phyloP scores from a whole-genome alignment of 1,139 yeast genomes.

The Pichia inconspicua region DNA sequence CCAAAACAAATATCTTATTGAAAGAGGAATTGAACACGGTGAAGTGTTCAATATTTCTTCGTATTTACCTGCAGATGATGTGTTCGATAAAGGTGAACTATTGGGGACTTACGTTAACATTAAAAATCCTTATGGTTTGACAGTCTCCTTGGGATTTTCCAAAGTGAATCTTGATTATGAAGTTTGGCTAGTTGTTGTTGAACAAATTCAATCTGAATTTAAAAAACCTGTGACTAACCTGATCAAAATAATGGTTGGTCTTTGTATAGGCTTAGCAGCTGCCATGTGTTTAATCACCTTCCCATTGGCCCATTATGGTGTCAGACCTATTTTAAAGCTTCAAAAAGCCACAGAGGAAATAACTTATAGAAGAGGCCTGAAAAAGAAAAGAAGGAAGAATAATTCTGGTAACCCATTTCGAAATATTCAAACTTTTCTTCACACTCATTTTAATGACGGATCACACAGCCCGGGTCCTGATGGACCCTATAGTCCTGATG shows the following conservation, averaged over 20 bases:
- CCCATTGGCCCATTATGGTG: conserved; percentile 79
- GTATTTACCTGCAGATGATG: conserved; percentile 21
- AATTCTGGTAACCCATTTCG: conserved; percentile 2
- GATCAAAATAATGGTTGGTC: conserved; percentile 66
- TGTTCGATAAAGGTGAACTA: conserved; percentile 12
- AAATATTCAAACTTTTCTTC: not conserved
- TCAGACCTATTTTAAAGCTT: conserved; percentile 71
- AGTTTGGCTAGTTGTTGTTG: conserved; percentile 74
- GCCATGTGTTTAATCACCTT: conserved; percentile 69
- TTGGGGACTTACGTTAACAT: conserved; percentile 48
- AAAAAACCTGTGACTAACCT: conserved; percentile 56
- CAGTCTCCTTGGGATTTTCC: conserved; percentile 68
- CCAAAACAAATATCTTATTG: conserved; percentile 1
- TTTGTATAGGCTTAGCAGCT: conserved; percentile 72
- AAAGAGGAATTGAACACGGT: not conserved
- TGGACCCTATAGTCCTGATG: not conserved
- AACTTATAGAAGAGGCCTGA: conserved; percentile 28
- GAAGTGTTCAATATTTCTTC: conserved; percentile 7
- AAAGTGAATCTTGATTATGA: conserved; percentile 42
- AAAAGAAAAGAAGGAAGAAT: conserved; percentile 11
- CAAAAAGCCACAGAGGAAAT: conserved; percentile 76
- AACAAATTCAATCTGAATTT: conserved; percentile 54
- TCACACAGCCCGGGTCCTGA: not conserved
- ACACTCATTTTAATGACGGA: not conserved
- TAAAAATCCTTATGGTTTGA: conserved; percentile 33